Evolutionary conservation across 495 filamentous ascomycete genomes (phyloP), one percentile per base, ranked within the genome.

Genomic region (Aspergillus cristatus): DNA sequence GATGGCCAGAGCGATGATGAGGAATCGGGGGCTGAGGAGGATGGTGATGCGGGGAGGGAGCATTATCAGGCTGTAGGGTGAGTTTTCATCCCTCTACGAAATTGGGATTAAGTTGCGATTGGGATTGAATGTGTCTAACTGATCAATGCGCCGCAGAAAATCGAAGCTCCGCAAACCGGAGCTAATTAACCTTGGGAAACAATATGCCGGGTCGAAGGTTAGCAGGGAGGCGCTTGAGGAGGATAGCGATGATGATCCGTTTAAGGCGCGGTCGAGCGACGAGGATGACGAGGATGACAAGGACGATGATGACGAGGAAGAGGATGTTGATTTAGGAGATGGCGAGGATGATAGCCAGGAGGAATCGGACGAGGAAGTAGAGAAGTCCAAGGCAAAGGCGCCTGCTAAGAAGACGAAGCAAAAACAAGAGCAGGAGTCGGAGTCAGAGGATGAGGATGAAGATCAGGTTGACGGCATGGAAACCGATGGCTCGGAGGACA

Each of bases 11-110:
- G 72, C 46, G 75, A 71, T 18, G 75, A 72, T 14, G 78, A 78
- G 12, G 53, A 44, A 18, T 25, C 38, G 13, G 59, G 39, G n/a
- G 54, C 40, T 26, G 59, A 78, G 47, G 70, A 71, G 10, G 61
- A 59, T 58, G 20, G 8, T 4, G 20, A 24, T 24, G 51, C 71
- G 43, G 57, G 78, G 14, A 78, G 86, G 12, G 90, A 91, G 44
- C 90, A 98, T 50, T 98, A 98, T 55, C 71, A 80, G 16, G 60
- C 74, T 39, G 83, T 95, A 50, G 81, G 82, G 82, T 89, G 71
- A 29, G 63, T 56, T 15, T 33, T 14, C 2, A 14, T 30, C 17
- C 31, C 15, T 43, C 26, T 35, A 13, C 32, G 25, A 25, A 14
- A 26, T 42, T 32, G 28, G 18, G 32, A 7, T 26, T 26, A 32